Base-by-base conservation (phyloP, 129 eudicot genomes). In the Flaveria robusta region DNA sequence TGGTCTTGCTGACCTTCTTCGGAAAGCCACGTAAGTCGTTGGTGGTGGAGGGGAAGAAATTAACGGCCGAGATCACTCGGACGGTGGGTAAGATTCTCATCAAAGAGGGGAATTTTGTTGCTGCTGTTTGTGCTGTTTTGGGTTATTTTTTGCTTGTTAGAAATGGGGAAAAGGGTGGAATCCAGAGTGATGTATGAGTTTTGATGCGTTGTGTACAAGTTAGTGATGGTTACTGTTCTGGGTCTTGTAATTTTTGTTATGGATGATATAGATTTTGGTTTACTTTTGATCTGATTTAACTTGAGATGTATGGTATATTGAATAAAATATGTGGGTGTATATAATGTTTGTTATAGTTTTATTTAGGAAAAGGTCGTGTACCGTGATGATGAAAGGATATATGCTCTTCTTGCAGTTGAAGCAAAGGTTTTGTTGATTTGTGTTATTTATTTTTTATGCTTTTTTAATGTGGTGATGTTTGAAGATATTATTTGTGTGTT, bases 101-200 rank as follows among this genome's bases (percentile, higher is more conserved):
- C 66, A 89, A 81, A 72, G 97, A 92, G 86, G 97, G 97, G 75
- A 92, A 92, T 86, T 56, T 87, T 74, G 96, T 92, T 66, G 97
- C 97, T 27, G 96, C 93, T 31, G 81, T 89, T 83, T 92, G 96
- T 84, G 97, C 97, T 78, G 88, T 92, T 78, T 78, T 92, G 78
- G 97, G 92, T 0, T 92, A 89, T 47, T 84, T 92, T 79, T 80
- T 83, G 15, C 84, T 92, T 26, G 79, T 92, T 55, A 84, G 90
- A 81, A 87, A 74, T 43, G 63, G 63, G 63, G 39, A 70, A 18
- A 46, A 55, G 81, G 56, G 39, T 54, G 47, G 67, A 14, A 62
- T 23, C 16, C 1, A 60, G 14, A 60, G 3, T 11, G 11, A 24
- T 26, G 66, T 63, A 63, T 15, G 9, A 60, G 3, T 60, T 60